Evolutionary conservation across 78 protist genomes (phyloP).

Genomic region (Blattamonas nauphoetae): DNA sequence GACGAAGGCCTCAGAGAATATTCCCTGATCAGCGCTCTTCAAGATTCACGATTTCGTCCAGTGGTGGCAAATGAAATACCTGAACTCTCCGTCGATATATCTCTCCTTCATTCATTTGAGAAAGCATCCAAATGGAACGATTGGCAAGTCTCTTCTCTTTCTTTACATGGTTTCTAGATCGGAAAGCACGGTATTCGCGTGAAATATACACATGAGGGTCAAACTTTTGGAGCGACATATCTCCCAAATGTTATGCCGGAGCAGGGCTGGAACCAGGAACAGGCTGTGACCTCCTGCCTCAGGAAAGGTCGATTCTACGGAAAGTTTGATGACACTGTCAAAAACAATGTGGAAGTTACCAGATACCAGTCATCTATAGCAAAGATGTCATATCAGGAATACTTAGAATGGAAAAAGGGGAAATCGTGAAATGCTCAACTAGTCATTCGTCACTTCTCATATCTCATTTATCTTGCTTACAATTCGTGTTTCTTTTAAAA

Average conservation of each 20-base stretch:
- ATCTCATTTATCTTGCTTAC: no score
- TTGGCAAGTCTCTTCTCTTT: conserved; percentile 26
- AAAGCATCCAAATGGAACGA: conserved; percentile 23
- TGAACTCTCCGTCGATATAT: conserved; percentile 30
- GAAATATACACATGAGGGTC: conserved; percentile 22
- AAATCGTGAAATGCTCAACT: no score
- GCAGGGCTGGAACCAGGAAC: conserved; percentile 42
- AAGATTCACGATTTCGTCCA: conserved; percentile 41
- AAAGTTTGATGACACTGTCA: conserved; percentile 1
- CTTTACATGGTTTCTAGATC: background rate
- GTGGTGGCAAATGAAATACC: conserved; percentile 22
- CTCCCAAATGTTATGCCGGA: conserved; percentile 52
- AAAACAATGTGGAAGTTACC: conserved; percentile 20
- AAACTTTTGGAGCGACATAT: conserved; percentile 18
- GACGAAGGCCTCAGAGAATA: conserved; percentile 32
- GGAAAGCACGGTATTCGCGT: conserved; percentile 52
- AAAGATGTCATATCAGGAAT: conserved; percentile 13
- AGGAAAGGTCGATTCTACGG: conserved; percentile 48
- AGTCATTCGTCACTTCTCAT: no score
- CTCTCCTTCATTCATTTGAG: conserved; percentile 41
- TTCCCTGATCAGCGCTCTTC: conserved; percentile 33
- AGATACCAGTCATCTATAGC: conserved; percentile 40
- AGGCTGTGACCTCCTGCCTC: conserved; percentile 34
- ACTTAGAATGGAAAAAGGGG: background rate
- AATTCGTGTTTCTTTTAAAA: no score